phyloP scores from a whole-genome alignment of 768 basidiomycete genomes.

The Lentinula edodes region DNA sequence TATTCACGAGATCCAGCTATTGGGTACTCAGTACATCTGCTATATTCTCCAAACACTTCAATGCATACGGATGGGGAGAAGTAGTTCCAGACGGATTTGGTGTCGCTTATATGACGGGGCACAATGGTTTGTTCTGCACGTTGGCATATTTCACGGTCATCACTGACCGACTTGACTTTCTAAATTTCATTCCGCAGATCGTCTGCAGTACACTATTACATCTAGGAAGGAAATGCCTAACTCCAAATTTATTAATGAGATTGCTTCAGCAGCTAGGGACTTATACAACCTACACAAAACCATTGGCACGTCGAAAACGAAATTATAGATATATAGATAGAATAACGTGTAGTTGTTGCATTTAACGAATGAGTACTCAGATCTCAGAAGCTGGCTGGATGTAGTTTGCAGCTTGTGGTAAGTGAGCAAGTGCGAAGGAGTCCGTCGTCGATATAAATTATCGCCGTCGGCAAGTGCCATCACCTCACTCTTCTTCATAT shows the following conservation, averaged over 20 bases:
- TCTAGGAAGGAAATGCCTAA: slow-evolving; percentile 85
- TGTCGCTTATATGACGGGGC: slow-evolving; percentile 92
- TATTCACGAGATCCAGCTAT: slow-evolving; percentile 63
- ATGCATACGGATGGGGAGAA: slow-evolving; percentile 92
- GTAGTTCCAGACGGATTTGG: slow-evolving; percentile 91
- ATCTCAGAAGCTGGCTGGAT: not conserved
- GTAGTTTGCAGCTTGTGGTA: too few species aligned
- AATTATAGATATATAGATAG: not conserved
- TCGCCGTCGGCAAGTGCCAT: not conserved
- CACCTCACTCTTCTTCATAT: not conserved
- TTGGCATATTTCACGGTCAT: slow-evolving; percentile 10
- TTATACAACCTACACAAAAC: slow-evolving; percentile 52
- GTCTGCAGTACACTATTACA: slow-evolving; percentile 82
- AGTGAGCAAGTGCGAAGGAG: too few species aligned
- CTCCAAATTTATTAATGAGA: slow-evolving; percentile 63
- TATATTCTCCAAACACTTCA: slow-evolving; percentile 80
- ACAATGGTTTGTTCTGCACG: slow-evolving; percentile 51
- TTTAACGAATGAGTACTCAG: not conserved
- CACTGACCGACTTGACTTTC: not conserved
- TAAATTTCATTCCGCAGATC: slow-evolving; percentile 38
- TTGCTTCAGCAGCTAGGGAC: slow-evolving; percentile 58
- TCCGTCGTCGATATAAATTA: not conserved
- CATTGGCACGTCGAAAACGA: slow-evolving; percentile 12
- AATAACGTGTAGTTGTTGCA: not conserved
- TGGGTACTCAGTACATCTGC: slow-evolving; percentile 93